Evolutionary conservation across 2,329 filamentous ascomycete genomes (phyloP), one percentile per base, ranked within the genome.

Genomic region (Cordyceps farinosa): DNA sequence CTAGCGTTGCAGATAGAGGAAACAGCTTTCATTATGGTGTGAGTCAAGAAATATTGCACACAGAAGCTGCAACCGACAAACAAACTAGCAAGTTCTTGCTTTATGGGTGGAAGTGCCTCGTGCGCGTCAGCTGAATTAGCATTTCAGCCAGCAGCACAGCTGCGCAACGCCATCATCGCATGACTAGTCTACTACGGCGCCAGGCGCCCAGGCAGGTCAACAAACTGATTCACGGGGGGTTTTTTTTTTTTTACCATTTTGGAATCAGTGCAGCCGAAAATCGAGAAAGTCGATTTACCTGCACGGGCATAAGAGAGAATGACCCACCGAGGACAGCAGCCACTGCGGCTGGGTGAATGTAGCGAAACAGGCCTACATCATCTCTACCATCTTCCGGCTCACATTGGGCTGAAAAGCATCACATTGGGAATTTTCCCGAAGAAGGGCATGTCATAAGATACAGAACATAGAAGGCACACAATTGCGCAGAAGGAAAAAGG

Each of bases 1-100:
- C 30, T 47, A 8, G 40, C 50, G 7, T n/a, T 47, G 32, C 50
- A 54, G 22, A 45, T 47, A 30, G 59, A 61, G 15, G 50, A 61
- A 10, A n/a, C 42, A 9, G 40, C 50, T 6, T 61, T 61, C 8
- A 54, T 61, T 15, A 34, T 61, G 50, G 59, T 61, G 59, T 61
- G 59, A 61, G 13, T 15, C 11, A 30, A 29, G 8, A 6, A 34
- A 13, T 6, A 22, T 5, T 7, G 15, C 27, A 42, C 27, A 51
- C 45, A n/a, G 40, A 36, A n/a, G 22, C 10, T 7, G 32, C 22
- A 17, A 15, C 30, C 13, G 9, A 42, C 1, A 8, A 38, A 27
- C n/a, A 40, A 9, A 22, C 9, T 22, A 5, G 2, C 7, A n/a
- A 48, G 3, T 5, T 5, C 10, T 27, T 44, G 38, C 32, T 17